Percentiles rank a stretch among this genome's conserved stretches.
These are phyloP conservation scores for Casuarina cunninghamiana DNA, from an alignment of 306 rosid genomes.

Conservation along the genomic window DNA sequence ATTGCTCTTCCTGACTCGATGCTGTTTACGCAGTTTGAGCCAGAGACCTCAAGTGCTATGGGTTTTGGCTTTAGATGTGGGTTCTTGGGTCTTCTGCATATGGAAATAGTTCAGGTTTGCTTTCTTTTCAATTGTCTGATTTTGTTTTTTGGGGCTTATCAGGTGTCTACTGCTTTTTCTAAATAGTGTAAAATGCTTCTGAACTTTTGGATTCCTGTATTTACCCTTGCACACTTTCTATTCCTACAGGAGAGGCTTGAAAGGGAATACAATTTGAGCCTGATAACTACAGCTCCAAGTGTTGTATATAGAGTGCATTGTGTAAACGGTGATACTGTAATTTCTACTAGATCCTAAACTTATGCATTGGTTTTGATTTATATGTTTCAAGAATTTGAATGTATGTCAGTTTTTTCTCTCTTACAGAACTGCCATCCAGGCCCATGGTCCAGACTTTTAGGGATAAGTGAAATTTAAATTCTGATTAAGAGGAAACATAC, in stretches of 20 bases:
- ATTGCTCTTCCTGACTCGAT: conserved; percentile 24
- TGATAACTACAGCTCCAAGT: conserved; percentile 86
- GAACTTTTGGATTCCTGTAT: conserved; percentile 25
- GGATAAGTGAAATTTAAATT: neutral
- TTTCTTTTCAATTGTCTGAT: conserved; percentile 18
- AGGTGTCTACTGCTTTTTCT: conserved; percentile 18
- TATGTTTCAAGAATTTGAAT: neutral
- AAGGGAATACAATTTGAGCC: conserved; percentile 79
- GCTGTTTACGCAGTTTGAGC: conserved; percentile 66
- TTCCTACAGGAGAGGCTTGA: conserved; percentile 67
- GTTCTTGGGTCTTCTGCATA: conserved; percentile 89
- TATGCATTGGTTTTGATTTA: conserved; percentile 26
- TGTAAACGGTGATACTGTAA: conserved; percentile 74
- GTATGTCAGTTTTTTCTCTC: conserved; percentile 5
- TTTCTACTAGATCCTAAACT: conserved; percentile 59
- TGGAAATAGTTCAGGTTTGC: conserved; percentile 95
- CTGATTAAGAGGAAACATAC: neutral
- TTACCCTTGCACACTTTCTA: conserved; percentile 23
- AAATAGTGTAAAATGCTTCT: conserved; percentile 14
- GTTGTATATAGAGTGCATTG: conserved; percentile 75
- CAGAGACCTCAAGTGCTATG: conserved; percentile 95
- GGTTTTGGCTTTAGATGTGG: conserved; percentile 99
- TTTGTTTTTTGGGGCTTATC: neutral
- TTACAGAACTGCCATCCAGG: neutral
- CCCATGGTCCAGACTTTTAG: neutral